phyloP scores from a whole-genome alignment of 2,329 filamentous ascomycete species.

The Colletotrichum neosansevieriae region DNA sequence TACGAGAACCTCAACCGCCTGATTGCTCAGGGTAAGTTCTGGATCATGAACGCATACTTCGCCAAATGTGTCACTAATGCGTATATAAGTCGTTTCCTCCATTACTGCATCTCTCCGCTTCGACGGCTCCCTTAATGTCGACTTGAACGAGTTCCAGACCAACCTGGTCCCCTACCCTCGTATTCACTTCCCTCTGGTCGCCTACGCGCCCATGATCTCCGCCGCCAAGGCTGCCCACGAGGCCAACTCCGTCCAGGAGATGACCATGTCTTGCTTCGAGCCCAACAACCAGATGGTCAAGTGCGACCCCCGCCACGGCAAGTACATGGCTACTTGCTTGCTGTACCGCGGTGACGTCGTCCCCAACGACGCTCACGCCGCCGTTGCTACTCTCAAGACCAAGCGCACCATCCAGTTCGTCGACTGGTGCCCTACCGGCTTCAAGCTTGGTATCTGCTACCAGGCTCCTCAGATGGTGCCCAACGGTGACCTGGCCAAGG shows the following conservation, averaged over 20 bases:
- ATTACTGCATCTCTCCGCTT: slow-evolving; percentile 99
- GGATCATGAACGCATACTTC: not conserved
- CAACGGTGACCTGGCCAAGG: slow-evolving; percentile 97
- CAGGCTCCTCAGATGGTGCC: slow-evolving; percentile 96
- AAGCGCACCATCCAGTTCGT: slow-evolving; percentile 99
- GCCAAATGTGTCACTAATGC: slow-evolving; percentile 43
- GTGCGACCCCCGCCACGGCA: slow-evolving; percentile 97
- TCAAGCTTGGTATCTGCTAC: slow-evolving; percentile 99
- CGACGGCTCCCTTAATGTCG: slow-evolving; percentile 98
- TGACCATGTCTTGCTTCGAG: slow-evolving; percentile 99
- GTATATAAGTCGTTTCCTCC: slow-evolving; percentile 84
- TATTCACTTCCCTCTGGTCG: slow-evolving; percentile 99
- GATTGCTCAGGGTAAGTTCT: slow-evolving; percentile 85
- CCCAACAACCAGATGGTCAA: slow-evolving; percentile 99
- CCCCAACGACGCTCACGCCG: slow-evolving; percentile 92
- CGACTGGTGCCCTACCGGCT: slow-evolving; percentile 99
- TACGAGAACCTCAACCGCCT: slow-evolving; percentile 99
- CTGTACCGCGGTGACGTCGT: slow-evolving; percentile 99
- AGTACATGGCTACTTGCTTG: slow-evolving; percentile 99
- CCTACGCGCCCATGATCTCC: slow-evolving; percentile 94
- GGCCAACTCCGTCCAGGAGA: slow-evolving; percentile 97
- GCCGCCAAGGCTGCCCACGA: slow-evolving; percentile 97
- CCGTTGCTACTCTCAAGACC: slow-evolving; percentile 97
- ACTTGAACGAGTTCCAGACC: slow-evolving; percentile 99
- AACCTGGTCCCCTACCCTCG: slow-evolving; percentile 98